Evolutionary conservation across 192 early-diverging fungal genomes (phyloP), one percentile per base, ranked within the genome.

Genomic region (Phycomyces blakesleeanus): DNA sequence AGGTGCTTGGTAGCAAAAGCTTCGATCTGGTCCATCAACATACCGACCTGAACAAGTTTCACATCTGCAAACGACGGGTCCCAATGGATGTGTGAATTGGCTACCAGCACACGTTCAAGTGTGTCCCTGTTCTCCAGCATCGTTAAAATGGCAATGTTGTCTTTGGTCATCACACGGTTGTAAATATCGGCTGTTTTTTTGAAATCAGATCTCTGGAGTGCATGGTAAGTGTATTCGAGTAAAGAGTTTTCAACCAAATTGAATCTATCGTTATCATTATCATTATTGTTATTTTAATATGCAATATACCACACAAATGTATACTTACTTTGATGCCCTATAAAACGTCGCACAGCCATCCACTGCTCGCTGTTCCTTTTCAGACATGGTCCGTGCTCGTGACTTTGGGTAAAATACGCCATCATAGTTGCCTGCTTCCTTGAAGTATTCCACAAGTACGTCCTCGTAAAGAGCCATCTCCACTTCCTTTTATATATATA

Each of bases 271-370:
- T 24, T 12, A 27, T 5, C n/a, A 34, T 11, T 11, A 14, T 49
- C 26, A 55, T 11, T 37, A 26, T 39, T 11, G 18, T 3, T 63
- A 9, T 54, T 18, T 51, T 11, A 18, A 12, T 20, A 29, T 9
- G 10, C 15, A 25, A n/a, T n/a, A n/a, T n/a, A n/a, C n/a, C n/a
- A n/a, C n/a, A 50, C 16, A 0, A 18, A 22, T 42, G 16, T 51
- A 12, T 21, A 57, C 82, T 49, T 83, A 92, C 89, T 92, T 96
- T 53, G 83, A 79, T 58, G 83, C 55, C 65, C 91, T 92, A 80
- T 84, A 98, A 70, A 98, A 96, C 1, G 87, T 96, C 15, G 93
- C 96, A 74, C 96, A 98, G 7, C 96, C 96, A 74, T 98, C 96
- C 1, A 98, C 96, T 26, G 73, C 71, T 57, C 86, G 76, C 52